Conservation (phyloP, 2,329 filamentous ascomycete species). For the Sporothrix curviconia region DNA sequence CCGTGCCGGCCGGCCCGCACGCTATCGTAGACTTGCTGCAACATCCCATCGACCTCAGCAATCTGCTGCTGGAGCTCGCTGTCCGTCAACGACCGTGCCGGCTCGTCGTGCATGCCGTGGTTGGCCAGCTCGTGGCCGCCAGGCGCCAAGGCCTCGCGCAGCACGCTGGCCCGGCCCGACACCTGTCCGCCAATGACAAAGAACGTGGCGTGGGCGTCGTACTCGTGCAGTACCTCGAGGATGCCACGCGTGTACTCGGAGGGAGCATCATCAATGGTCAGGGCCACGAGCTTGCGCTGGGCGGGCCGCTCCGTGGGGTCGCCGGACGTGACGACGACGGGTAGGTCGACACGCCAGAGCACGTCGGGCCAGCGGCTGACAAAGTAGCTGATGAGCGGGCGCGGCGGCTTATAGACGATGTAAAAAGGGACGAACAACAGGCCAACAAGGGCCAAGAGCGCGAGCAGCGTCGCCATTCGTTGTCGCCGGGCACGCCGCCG, state of each 20-base stretch:
- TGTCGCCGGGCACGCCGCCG: conserved; percentile 52
- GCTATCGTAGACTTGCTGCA: conserved; percentile 51
- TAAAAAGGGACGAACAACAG: conserved; percentile 47
- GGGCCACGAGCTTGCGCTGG: conserved; percentile 57
- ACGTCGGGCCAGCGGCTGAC: conserved; percentile 69
- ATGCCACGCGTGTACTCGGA: conserved; percentile 66
- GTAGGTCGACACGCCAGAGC: conserved; percentile 58
- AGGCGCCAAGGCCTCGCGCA: conserved; percentile 51
- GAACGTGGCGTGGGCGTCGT: conserved; percentile 72
- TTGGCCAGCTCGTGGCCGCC: conserved; percentile 69
- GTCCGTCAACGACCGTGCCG: conserved; percentile 55
- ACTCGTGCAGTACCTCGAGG: conserved; percentile 55
- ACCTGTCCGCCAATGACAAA: conserved; percentile 83
- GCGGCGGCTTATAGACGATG: conserved; percentile 73
- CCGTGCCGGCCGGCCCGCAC: conserved; percentile 26
- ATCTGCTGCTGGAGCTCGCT: conserved; percentile 59
- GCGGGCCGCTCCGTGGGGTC: conserved; percentile 4
- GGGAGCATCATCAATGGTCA: conserved; percentile 84
- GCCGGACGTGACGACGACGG: conserved; percentile 13
- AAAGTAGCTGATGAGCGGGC: conserved; percentile 63
- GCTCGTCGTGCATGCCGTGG: conserved; percentile 84
- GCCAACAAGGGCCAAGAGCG: conserved; percentile 34
- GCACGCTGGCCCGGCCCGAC: conserved; percentile 43
- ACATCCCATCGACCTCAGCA: conserved; percentile 52
- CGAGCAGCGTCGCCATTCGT: conserved; percentile 49